Evolutionary conservation across 495 filamentous ascomycete genomes (phyloP), one percentile per base, ranked within the genome.

Genomic region (Tetracladium marchalianum): DNA sequence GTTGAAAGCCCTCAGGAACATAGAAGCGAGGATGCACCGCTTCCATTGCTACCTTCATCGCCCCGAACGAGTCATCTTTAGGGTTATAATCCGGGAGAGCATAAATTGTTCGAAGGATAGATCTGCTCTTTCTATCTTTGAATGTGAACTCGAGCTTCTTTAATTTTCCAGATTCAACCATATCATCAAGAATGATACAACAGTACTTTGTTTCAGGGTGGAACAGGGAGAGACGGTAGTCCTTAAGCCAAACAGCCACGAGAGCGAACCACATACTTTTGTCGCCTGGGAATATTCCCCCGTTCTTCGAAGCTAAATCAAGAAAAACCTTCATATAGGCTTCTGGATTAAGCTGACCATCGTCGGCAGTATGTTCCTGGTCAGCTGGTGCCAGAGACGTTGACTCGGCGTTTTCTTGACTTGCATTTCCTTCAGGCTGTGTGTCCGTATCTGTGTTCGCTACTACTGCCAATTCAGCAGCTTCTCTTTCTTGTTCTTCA

Each of bases 221-320:
- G 7, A 7, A n/a, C 7, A 47, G 50, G 72, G 56, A 22, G 70
- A 82, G 49, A 58, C 63, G 43, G 62, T 67, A 62, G 73, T 78
- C 63, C 47, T 80, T 78, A 19, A 69, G 62, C 78, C 81, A 88
- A 33, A 70, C 62, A 1, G 68, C 70, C 10, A 71, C 62, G 50
- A 88, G 78, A n/a, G 85, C 80, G 53, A 78, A 75, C 62, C 78
- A 84, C 4, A 96, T 66, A 39, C 85, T 79, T 43, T 72, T 71
- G n/a, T 81, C 76, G 18, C 81, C 78, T 10, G 85, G 85, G 46
- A 85, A 90, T 2, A 85, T 79, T 2, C 86, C 86, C 32, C 70
- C 66, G 50, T 83, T 84, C 38, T 71, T 74, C 22, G 82, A 69
- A 8, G 93, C 58, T 24, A 94, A 66, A 37, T 85, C 76, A 51